Evolutionary conservation across 352 stramenopile species (phyloP).

Genomic region (Peronospora belbahrii): DNA sequence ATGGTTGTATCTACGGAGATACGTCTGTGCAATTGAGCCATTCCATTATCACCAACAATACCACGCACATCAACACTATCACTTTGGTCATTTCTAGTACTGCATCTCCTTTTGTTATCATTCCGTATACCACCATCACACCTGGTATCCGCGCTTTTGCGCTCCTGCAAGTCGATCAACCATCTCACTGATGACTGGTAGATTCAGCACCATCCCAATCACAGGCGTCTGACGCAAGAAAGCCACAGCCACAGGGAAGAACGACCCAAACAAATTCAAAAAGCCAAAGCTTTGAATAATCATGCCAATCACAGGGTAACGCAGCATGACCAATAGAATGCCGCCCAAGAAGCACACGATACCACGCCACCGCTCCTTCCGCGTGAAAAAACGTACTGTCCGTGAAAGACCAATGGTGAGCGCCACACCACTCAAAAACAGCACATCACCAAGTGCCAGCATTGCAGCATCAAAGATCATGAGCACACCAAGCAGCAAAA

Average conservation of each 20-base stretch:
- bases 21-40: not conserved
- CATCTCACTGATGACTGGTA: slow-evolving; percentile 75
- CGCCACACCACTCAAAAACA: slow-evolving; percentile 90
- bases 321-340: slow-evolving; percentile 89
- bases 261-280: slow-evolving; percentile 94
- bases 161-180: slow-evolving; percentile 79
- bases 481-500: slow-evolving; percentile 90
- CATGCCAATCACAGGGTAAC: slow-evolving; percentile 91
- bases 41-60: not conserved
- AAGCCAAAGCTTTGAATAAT: slow-evolving; percentile 91
- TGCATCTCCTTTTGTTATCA: slow-evolving; percentile 3
- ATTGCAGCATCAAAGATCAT: slow-evolving; percentile 93
- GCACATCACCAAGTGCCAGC: slow-evolving; percentile 89
- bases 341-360: slow-evolving; percentile 93
- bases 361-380: slow-evolving; percentile 88
- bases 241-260: slow-evolving; percentile 91
- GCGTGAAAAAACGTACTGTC: slow-evolving; percentile 92
- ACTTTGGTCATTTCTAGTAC: slow-evolving; percentile 11
- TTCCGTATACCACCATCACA: slow-evolving; percentile 27
- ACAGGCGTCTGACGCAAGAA: slow-evolving; percentile 90
- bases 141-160: slow-evolving; percentile 81
- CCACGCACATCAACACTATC: not conserved
- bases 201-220: slow-evolving; percentile 81
- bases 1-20: not conserved
- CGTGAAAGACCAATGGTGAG: slow-evolving; percentile 90